A percentile compares a stretch with the other conserved stretches of the same genome.
Evolutionary conservation across 2,329 filamentous ascomycete species (phyloP).

Genomic region (Paradendryphiella salina): DNA sequence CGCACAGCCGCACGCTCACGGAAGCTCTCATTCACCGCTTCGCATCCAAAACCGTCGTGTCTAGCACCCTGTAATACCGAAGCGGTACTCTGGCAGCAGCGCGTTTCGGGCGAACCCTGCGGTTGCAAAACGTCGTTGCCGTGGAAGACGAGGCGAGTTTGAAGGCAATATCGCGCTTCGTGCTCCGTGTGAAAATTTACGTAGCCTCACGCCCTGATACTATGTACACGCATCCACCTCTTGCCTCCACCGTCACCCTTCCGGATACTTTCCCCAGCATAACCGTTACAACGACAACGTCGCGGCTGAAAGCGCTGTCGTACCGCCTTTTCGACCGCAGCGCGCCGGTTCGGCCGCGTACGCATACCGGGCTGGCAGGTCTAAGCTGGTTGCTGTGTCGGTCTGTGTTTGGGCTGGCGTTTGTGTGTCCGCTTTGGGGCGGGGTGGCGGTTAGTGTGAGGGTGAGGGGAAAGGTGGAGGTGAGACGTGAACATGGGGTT

Average conservation of each 20-base stretch:
- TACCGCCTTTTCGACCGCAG: neutral
- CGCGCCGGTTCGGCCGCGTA: neutral
- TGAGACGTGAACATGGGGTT: neutral
- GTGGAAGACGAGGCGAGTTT: neutral
- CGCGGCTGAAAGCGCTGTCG: neutral
- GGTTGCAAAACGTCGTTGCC: neutral
- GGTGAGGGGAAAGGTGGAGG: neutral
- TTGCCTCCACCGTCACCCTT: neutral
- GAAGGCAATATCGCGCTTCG: neutral
- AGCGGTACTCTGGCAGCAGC: neutral
- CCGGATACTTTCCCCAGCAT: neutral
- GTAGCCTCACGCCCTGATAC: neutral
- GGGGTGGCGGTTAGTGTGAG: neutral
- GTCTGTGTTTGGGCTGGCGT: neutral
- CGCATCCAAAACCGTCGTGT: neutral
- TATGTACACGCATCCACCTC: neutral
- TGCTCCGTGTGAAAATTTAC: slow-evolving; percentile 2
- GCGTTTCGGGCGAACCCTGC: neutral
- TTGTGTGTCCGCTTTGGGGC: neutral
- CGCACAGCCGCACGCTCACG: neutral
- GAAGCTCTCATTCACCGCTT: neutral
- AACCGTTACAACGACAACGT: neutral
- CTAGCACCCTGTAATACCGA: neutral
- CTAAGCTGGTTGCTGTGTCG: neutral
- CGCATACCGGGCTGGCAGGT: neutral